Percentiles rank a stretch among this genome's conserved stretches.
phyloP scores from a whole-genome alignment of 108 stramenopile genomes.

The Nitzschia sp. region DNA sequence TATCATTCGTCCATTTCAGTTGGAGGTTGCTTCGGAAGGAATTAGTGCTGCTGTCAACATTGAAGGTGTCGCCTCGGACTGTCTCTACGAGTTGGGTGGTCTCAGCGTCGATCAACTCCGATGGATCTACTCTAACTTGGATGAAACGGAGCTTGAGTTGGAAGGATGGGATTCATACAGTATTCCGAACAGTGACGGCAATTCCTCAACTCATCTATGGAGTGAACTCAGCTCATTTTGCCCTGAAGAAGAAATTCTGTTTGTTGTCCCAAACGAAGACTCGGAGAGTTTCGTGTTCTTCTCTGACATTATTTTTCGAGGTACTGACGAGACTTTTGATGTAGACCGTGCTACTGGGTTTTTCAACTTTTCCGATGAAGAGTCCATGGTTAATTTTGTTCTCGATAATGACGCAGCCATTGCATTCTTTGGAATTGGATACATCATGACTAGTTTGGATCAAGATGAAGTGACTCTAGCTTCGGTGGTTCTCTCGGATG shows the following conservation, averaged over 20 bases:
- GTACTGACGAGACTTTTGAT: constrained; percentile 4
- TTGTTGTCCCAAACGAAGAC: constrained; percentile 3
- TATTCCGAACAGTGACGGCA: constrained; percentile 11
- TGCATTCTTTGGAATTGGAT: constrained; percentile 3
- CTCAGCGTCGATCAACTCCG: constrained; percentile 27
- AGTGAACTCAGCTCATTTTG: constrained; percentile 11
- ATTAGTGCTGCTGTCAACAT: constrained; percentile 6
- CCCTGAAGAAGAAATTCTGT: constrained; percentile 9
- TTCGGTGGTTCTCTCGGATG: not conserved
- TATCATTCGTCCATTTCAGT: not conserved
- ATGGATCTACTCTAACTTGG: constrained; percentile 26
- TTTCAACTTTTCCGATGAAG: not conserved
- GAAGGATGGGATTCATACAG: constrained; percentile 5
- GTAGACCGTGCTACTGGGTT: not conserved
- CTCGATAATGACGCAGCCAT: constrained; percentile 11
- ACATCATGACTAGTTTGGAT: not conserved
- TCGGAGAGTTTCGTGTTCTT: constrained; percentile 8
- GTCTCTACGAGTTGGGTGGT: constrained; percentile 16
- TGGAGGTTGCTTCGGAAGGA: constrained; percentile 16
- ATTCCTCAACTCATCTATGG: constrained; percentile 16
- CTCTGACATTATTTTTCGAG: constrained; percentile 3
- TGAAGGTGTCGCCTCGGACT: constrained; percentile 6
- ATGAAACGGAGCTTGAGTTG: constrained; percentile 4
- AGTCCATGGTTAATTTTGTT: not conserved
- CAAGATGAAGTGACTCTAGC: constrained; percentile 4